A percentile compares a stretch with the other conserved stretches of the same genome.
phyloP scores from a whole-genome alignment of 345 rosid genomes.

The Aegle marmelos region DNA sequence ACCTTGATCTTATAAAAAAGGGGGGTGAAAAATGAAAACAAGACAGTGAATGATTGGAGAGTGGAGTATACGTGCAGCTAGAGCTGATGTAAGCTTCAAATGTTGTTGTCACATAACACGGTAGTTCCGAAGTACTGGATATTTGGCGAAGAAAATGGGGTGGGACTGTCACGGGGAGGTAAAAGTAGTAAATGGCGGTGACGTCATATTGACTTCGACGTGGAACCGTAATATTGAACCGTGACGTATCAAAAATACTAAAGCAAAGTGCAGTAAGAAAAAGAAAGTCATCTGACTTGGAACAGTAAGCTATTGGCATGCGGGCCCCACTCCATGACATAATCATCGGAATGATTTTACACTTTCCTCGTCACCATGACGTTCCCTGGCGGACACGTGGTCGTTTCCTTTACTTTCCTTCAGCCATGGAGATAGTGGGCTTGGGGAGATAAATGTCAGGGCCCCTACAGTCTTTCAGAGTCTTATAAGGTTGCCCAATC shows the following conservation, averaged over 20 bases:
- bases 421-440: conserved; percentile 36
- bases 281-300: conserved; percentile 12
- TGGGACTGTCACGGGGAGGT: conserved; percentile 21
- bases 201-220: conserved; percentile 29
- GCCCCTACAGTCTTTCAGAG: neutral
- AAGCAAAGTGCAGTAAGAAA: conserved; percentile 1
- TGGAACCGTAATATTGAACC: conserved; percentile 11
- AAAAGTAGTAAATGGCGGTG: conserved; percentile 8
- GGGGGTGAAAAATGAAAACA: neutral
- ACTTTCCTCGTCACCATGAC: conserved; percentile 39
- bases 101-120: neutral
- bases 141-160: conserved; percentile 12
- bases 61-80: neutral
- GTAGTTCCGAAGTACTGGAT: conserved; percentile 20
- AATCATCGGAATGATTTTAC: conserved; percentile 25
- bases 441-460: neutral
- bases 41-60: conserved; percentile 4
- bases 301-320: neutral
- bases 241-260: conserved; percentile 15
- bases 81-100: neutral
- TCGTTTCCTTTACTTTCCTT: conserved; percentile 22
- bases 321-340: conserved; percentile 22
- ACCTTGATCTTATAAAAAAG: no score
- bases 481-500: neutral
- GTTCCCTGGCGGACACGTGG: conserved; percentile 36